Conservation (phyloP, 2,329 filamentous ascomycete species). For the Curvularia verruculosa region DNA sequence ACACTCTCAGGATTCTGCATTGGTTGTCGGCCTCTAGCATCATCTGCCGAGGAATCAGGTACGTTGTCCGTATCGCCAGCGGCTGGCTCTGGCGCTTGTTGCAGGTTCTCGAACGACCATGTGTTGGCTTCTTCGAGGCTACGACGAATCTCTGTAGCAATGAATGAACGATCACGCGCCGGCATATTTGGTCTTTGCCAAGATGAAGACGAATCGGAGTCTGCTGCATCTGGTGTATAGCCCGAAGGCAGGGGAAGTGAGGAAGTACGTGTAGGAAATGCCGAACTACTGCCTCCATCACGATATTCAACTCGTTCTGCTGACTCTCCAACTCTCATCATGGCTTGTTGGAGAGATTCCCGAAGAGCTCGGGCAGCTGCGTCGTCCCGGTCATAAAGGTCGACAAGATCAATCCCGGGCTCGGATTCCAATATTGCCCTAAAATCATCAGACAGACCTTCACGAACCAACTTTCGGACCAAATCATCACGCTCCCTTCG, state of each 20-base stretch:
- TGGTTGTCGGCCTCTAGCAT: constrained; percentile 8
- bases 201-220: constrained; percentile 20
- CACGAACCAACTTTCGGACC: constrained; percentile 22
- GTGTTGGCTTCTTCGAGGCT: constrained; percentile 52
- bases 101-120: constrained; percentile 41
- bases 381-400: constrained; percentile 8
- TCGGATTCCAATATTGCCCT: constrained; percentile 22
- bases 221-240: constrained; percentile 4
- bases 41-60: constrained; percentile 38
- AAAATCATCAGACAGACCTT: constrained; percentile 30
- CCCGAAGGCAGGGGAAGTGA: constrained; percentile 17
- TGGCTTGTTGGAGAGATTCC: constrained; percentile 17
- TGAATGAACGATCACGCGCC: constrained; percentile 52
- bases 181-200: constrained; percentile 55
- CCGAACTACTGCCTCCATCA: constrained; percentile 9
- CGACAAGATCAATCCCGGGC: constrained; percentile 16
- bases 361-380: constrained; percentile 3
- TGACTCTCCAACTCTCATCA: constrained; percentile 7
- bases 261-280: constrained; percentile 20
- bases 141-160: constrained; percentile 56
- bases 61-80: constrained; percentile 9
- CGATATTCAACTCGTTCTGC: constrained; percentile 12
- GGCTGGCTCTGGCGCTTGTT: constrained; percentile 14
- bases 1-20: constrained; percentile 9
- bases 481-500: constrained; percentile 22